phyloP scores from a whole-genome alignment of 805 yeast genomes.

The Candida tibetensis region DNA sequence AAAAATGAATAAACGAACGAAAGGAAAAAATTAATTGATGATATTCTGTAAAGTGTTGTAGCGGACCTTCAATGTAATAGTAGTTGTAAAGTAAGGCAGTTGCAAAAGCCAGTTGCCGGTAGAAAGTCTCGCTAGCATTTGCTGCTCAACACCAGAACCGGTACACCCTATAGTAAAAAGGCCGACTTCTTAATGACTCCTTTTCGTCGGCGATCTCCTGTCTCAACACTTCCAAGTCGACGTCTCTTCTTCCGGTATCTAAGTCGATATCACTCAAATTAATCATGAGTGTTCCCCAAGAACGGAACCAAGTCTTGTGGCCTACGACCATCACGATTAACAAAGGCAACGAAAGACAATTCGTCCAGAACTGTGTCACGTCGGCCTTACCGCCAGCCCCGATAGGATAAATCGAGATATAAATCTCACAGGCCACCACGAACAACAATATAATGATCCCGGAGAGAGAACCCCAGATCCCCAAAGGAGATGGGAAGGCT shows the following conservation, averaged over 20 bases:
- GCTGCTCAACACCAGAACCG: slow-evolving; percentile 35
- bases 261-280: slow-evolving; percentile 37
- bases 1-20: neutral
- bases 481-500: slow-evolving; percentile 32
- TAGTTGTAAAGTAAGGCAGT: slow-evolving; percentile 1
- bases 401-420: slow-evolving; percentile 40
- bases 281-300: slow-evolving; percentile 28
- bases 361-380: slow-evolving; percentile 46
- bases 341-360: slow-evolving; percentile 41
- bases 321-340: slow-evolving; percentile 43
- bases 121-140: no score
- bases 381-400: slow-evolving; percentile 24
- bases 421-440: slow-evolving; percentile 36
- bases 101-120: no score
- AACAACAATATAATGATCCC: slow-evolving; percentile 31
- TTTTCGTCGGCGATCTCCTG: slow-evolving; percentile 42
- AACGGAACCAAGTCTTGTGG: slow-evolving; percentile 36
- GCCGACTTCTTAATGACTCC: slow-evolving; percentile 24
- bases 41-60: neutral
- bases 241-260: slow-evolving; percentile 42
- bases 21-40: neutral
- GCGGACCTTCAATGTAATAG: slow-evolving; percentile 1
- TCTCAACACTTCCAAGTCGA: slow-evolving; percentile 35
- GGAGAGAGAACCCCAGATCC: slow-evolving; percentile 35
- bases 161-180: slow-evolving; percentile 29